These are phyloP conservation scores for Diospyros lotus DNA, from an alignment of 148 eudicot genomes.

Conservation along the genomic window DNA sequence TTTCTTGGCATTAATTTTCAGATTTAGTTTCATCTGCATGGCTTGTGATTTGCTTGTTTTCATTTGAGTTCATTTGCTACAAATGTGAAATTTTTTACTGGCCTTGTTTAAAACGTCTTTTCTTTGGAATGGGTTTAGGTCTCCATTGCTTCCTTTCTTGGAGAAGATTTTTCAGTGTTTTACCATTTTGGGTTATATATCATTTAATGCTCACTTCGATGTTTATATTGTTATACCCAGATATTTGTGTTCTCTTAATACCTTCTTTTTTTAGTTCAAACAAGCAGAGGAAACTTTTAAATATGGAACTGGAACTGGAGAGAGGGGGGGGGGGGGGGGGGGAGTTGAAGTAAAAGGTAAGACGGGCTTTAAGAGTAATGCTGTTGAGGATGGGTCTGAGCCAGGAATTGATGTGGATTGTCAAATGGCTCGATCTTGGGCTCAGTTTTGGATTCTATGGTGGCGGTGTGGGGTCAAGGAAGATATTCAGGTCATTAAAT, in stretches of 20 bases:
- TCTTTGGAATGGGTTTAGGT: neutral
- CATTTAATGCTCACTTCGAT: conserved; percentile 4
- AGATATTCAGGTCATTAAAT: too few species aligned
- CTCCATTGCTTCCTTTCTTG: neutral
- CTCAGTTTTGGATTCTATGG: too few species aligned
- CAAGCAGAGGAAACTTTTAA: neutral
- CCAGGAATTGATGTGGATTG: too few species aligned
- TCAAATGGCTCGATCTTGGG: too few species aligned
- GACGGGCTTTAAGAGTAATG: too few species aligned
- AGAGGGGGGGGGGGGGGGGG: too few species aligned
- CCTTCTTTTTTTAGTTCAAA: too few species aligned
- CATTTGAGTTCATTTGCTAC: neutral
- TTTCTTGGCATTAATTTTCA: neutral
- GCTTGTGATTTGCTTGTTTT: neutral
- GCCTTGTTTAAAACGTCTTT: neutral
- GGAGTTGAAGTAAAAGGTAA: too few species aligned
- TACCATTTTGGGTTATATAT: neutral
- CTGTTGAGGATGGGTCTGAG: too few species aligned
- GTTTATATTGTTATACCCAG: neutral
- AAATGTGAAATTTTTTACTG: neutral
- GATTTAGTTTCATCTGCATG: neutral
- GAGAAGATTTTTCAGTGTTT: neutral
- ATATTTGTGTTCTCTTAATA: neutral
- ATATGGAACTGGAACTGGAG: neutral
- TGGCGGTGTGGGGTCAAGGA: too few species aligned